A percentile compares a stretch with the other conserved stretches of the same genome.
Evolutionary conservation across 805 yeast genomes (phyloP).

Genomic region (Saturnispora diversa): DNA sequence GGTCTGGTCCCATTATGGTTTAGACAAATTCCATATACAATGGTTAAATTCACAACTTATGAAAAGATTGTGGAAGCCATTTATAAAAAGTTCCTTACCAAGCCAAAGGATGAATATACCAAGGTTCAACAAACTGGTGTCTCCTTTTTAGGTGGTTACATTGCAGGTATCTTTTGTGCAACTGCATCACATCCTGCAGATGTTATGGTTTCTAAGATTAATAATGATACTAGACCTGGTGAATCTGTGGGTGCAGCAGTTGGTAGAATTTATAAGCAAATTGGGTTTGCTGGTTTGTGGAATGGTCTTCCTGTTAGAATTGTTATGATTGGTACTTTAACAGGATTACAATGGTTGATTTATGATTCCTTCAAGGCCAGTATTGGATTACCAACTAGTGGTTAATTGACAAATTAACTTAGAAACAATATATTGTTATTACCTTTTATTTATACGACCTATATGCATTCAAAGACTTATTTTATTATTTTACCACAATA

Average conservation of each 20-base stretch:
- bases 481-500: too few species aligned
- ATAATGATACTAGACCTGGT: constrained; percentile 55
- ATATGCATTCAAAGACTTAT: too few species aligned
- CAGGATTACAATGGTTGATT: constrained; percentile 95
- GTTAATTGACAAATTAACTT: constrained; percentile 35
- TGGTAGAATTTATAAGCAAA: constrained; percentile 63
- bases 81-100: constrained; percentile 58
- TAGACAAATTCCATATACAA: constrained; percentile 97
- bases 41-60: constrained; percentile 93
- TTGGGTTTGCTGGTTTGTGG: constrained; percentile 92
- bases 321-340: constrained; percentile 93
- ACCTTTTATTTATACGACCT: not conserved
- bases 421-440: too few species aligned
- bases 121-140: constrained; percentile 84
- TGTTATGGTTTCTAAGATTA: constrained; percentile 92
- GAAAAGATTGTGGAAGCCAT: constrained; percentile 83
- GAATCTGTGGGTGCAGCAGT: constrained; percentile 66
- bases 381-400: constrained; percentile 92
- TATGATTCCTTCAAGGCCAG: constrained; percentile 95
- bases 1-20: constrained; percentile 92
- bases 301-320: constrained; percentile 91
- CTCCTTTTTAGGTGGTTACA: constrained; percentile 89
- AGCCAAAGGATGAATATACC: constrained; percentile 62
- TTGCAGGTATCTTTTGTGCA: constrained; percentile 97
- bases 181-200: constrained; percentile 98